Evolutionary conservation across 179 eudicot species (phyloP).

Genomic region (Gypsophila paniculata): DNA sequence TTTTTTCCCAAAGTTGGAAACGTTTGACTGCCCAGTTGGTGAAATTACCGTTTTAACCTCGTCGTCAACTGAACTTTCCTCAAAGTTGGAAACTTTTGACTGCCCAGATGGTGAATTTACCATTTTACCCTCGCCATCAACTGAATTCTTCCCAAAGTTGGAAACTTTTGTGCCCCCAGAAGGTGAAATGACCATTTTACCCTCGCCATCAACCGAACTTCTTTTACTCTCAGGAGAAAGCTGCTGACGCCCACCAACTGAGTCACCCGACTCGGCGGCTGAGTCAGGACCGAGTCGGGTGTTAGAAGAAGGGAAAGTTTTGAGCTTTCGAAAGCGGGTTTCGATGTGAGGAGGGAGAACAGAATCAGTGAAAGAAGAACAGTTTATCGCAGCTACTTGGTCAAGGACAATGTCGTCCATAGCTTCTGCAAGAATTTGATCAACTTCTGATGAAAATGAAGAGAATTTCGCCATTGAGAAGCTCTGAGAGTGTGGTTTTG

Average conservation of each 20-base stretch:
- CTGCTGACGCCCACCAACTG: not conserved
- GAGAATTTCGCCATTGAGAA: constrained; percentile 56
- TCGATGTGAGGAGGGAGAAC: constrained; percentile 78
- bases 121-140: not conserved
- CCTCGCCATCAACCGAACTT: too few relatives aligned
- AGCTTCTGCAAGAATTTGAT: constrained; percentile 67
- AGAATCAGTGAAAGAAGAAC: constrained; percentile 58
- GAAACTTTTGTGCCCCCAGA: too few relatives aligned
- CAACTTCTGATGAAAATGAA: constrained; percentile 48
- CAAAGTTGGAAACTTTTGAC: too few relatives aligned
- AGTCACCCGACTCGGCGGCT: constrained; percentile 15
- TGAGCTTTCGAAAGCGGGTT: constrained; percentile 69
- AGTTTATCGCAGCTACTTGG: constrained; percentile 70
- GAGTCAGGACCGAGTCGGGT: constrained; percentile 23
- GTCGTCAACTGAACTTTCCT: not conserved
- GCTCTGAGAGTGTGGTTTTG: not conserved
- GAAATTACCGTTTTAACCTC: constrained; percentile 17
- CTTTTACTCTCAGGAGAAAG: not conserved
- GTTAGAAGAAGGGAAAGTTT: constrained; percentile 57
- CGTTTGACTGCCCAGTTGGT: constrained; percentile 22
- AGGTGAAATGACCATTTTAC: too few relatives aligned
- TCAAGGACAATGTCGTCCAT: constrained; percentile 63
- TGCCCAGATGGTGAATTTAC: too few relatives aligned
- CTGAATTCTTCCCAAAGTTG: not conserved
- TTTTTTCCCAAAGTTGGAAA: constrained; percentile 21